These are phyloP conservation scores for Leptomonas seymouri DNA, from an alignment of 208 protist genomes.

Conservation along the genomic window DNA sequence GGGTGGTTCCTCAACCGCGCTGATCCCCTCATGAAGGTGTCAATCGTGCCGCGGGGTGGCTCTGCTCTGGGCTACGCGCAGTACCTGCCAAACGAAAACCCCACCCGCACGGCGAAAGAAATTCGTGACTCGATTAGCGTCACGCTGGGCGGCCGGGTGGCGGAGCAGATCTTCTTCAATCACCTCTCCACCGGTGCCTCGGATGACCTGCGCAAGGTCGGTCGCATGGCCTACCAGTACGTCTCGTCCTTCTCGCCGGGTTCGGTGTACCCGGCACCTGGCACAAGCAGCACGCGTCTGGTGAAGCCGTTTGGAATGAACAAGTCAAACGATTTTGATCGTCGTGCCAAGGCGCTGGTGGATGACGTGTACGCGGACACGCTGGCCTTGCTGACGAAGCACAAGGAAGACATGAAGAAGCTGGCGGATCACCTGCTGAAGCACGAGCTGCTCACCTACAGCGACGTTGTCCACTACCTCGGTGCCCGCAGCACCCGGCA, in stretches of 20 bases:
- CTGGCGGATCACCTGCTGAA: slow-evolving; percentile 88
- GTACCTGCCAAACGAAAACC: slow-evolving; percentile 96
- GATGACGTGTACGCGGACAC: slow-evolving; percentile 83
- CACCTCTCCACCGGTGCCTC: slow-evolving; percentile 94
- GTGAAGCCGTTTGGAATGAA: slow-evolving; percentile 91
- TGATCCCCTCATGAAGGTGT: slow-evolving; percentile 98
- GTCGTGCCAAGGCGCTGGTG: slow-evolving; percentile 83
- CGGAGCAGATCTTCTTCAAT: slow-evolving; percentile 94
- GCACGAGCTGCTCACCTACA: slow-evolving; percentile 80
- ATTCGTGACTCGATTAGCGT: slow-evolving; percentile 95
- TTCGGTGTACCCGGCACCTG: slow-evolving; percentile 77
- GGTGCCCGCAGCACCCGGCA: slow-evolving; percentile 49
- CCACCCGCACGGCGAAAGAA: slow-evolving; percentile 91
- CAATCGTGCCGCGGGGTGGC: slow-evolving; percentile 96
- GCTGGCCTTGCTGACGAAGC: slow-evolving; percentile 54
- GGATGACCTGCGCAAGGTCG: slow-evolving; percentile 95
- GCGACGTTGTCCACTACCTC: slow-evolving; percentile 82
- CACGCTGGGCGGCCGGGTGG: slow-evolving; percentile 92
- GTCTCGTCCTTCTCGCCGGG: slow-evolving; percentile 76
- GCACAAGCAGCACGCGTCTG: slow-evolving; percentile 53
- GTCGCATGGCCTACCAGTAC: slow-evolving; percentile 93
- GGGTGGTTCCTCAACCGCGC: slow-evolving; percentile 98
- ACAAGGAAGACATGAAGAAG: slow-evolving; percentile 83
- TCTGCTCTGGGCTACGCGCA: slow-evolving; percentile 97
- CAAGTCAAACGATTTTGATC: slow-evolving; percentile 88